Percentiles rank a stretch among this genome's conserved stretches.
phyloP scores from a whole-genome alignment of 306 rosid species.

The Cucumis cinereus region DNA sequence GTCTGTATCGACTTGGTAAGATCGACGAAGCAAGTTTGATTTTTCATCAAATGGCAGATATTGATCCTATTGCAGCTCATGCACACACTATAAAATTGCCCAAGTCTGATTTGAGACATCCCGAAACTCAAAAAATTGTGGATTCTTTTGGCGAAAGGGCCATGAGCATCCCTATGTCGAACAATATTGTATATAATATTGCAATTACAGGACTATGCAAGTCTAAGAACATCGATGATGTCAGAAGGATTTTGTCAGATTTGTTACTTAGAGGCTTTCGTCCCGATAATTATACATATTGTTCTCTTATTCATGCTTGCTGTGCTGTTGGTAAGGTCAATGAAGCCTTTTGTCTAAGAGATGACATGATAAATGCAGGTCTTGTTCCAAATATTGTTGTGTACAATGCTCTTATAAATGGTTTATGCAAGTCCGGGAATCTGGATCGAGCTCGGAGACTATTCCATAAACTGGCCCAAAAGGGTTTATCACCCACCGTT shows the following conservation, averaged over 20 bases:
- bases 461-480: conserved; percentile 46
- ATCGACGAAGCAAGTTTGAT: conserved; percentile 57
- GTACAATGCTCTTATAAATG: conserved; percentile 70
- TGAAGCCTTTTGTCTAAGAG: conserved; percentile 61
- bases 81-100: conserved; percentile 16
- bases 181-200: conserved; percentile 45
- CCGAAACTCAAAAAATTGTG: conserved; percentile 39
- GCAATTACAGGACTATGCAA: conserved; percentile 70
- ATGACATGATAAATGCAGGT: conserved; percentile 60
- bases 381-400: conserved; percentile 52
- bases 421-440: conserved; percentile 62
- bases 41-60: conserved; percentile 50
- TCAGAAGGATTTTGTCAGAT: conserved; percentile 42
- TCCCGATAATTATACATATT: conserved; percentile 72
- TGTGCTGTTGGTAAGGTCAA: conserved; percentile 48
- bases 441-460: conserved; percentile 59
- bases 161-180: conserved; percentile 29
- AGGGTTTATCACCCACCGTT: conserved; percentile 62
- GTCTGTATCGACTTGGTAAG: conserved; percentile 47
- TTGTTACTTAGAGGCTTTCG: conserved; percentile 43
- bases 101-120: conserved; percentile 13
- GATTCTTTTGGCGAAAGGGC: conserved; percentile 36
- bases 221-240: conserved; percentile 50
- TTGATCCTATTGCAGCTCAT: conserved; percentile 28
- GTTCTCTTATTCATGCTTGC: conserved; percentile 61